phyloP scores from a whole-genome alignment of 225 moss, liverwort and hornwort genomes.

The Climacium dendroides region DNA sequence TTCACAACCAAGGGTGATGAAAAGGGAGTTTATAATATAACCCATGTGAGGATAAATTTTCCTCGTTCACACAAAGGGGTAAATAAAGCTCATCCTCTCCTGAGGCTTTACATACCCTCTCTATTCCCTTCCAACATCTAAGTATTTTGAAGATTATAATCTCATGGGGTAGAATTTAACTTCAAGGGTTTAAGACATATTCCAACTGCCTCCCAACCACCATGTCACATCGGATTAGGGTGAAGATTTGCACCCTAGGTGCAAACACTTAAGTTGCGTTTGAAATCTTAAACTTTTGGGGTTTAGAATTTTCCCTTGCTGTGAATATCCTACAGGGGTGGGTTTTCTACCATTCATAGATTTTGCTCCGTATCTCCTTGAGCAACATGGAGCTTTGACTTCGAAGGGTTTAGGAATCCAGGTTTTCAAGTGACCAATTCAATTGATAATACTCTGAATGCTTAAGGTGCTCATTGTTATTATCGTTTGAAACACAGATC shows the following conservation, averaged over 20 bases:
- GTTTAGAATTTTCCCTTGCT: neutral
- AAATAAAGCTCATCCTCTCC: neutral
- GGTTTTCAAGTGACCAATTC: neutral
- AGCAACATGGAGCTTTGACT: neutral
- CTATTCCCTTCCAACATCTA: neutral
- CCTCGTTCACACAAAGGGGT: neutral
- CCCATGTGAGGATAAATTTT: neutral
- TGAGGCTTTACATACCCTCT: neutral
- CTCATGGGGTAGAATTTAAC: neutral
- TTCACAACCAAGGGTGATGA: neutral
- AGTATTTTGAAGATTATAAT: neutral
- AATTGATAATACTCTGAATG: neutral
- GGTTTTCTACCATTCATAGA: neutral
- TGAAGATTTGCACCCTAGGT: neutral
- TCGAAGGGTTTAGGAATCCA: neutral
- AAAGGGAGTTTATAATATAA: neutral
- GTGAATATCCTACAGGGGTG: neutral
- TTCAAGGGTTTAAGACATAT: neutral
- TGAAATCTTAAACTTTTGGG: neutral
- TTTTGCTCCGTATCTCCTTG: neutral
- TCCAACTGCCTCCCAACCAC: too few species aligned
- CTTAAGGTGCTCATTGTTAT: neutral
- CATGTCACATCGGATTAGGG: neutral
- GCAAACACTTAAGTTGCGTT: neutral
- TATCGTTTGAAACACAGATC: conserved; percentile 28